phyloP scores from a whole-genome alignment of 805 yeast genomes.

The Wickerhamomyces canadensis region DNA sequence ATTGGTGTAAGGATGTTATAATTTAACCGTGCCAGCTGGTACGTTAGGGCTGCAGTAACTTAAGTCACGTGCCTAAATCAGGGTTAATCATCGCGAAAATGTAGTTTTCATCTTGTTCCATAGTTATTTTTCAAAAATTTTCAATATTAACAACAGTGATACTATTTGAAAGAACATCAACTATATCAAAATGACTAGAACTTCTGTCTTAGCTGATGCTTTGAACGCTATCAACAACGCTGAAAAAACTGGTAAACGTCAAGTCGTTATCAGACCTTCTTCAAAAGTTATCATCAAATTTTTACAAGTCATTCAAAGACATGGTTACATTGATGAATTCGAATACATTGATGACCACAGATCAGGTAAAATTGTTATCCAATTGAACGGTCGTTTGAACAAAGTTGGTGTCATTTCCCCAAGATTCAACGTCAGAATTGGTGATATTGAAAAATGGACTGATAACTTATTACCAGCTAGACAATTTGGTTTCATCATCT shows the following conservation, averaged over 20 bases:
- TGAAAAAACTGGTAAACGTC: constrained; percentile 99
- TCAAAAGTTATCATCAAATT: constrained; percentile 97
- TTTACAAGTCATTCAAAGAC: constrained; percentile 95
- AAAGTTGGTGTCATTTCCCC: constrained; percentile 99
- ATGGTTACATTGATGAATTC: constrained; percentile 98
- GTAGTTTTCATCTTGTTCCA: no score
- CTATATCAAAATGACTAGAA: constrained; percentile 77
- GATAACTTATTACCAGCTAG: constrained; percentile 98
- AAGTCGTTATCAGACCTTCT: constrained; percentile 96
- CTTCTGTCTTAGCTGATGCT: constrained; percentile 98
- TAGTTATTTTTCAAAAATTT: constrained; percentile 1
- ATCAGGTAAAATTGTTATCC: constrained; percentile 95
- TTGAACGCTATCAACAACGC: constrained; percentile 98
- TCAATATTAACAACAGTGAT: not conserved
- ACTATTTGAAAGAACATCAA: not conserved
- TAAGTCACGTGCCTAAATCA: no score
- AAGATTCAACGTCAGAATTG: constrained; percentile 95
- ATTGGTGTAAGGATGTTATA: not conserved
- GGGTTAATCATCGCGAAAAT: no score
- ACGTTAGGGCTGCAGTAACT: no score
- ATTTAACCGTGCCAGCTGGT: no score
- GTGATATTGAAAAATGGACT: constrained; percentile 97
- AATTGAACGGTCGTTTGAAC: constrained; percentile 96
- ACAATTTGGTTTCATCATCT: constrained; percentile 97
- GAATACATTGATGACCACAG: constrained; percentile 99